Conservation (phyloP, 139 green algal genomes). For the Chlamydomonas schloesseri region DNA sequence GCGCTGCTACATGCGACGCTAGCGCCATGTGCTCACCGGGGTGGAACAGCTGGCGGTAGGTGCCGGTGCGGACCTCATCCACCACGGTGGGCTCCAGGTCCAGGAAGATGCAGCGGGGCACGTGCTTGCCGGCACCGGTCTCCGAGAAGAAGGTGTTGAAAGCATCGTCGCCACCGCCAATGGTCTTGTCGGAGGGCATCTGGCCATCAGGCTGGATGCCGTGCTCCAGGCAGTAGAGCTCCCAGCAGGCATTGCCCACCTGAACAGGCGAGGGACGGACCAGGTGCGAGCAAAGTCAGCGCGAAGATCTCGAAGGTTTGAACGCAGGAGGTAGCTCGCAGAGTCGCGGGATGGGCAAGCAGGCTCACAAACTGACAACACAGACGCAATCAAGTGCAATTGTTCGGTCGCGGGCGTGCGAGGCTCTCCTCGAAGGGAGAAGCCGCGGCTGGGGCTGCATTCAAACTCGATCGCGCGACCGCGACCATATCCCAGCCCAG, state of each 20-base stretch:
- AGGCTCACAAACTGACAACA: too few relatives aligned
- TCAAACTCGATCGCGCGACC: too few relatives aligned
- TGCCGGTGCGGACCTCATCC: slow-evolving; percentile 96
- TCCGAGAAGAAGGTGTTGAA: slow-evolving; percentile 99
- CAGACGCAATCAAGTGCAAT: too few relatives aligned
- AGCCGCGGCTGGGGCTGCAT: too few relatives aligned
- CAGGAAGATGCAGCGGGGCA: slow-evolving; percentile 92
- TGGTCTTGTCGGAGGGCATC: slow-evolving; percentile 97
- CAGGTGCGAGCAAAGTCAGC: too few relatives aligned
- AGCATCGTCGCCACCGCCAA: slow-evolving; percentile 89
- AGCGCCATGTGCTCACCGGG: slow-evolving; percentile 53
- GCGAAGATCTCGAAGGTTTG: background rate
- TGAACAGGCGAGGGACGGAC: too few relatives aligned
- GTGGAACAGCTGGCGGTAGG: slow-evolving; percentile 98
- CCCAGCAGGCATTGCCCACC: slow-evolving; percentile 99
- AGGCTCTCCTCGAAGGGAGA: too few relatives aligned
- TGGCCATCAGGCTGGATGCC: slow-evolving; percentile 98
- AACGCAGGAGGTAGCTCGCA: background rate
- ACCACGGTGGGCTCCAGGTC: slow-evolving; percentile 98
- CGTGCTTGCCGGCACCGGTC: slow-evolving; percentile 96
- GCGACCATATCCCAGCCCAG: too few relatives aligned
- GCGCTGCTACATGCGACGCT: too few relatives aligned
- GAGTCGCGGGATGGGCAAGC: too few relatives aligned
- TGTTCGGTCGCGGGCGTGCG: too few relatives aligned
- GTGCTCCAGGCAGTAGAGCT: slow-evolving; percentile 99